These are phyloP conservation scores for Pseudotsuga menziesii DNA, from an alignment of 75 land plant species.

Conservation along the genomic window DNA sequence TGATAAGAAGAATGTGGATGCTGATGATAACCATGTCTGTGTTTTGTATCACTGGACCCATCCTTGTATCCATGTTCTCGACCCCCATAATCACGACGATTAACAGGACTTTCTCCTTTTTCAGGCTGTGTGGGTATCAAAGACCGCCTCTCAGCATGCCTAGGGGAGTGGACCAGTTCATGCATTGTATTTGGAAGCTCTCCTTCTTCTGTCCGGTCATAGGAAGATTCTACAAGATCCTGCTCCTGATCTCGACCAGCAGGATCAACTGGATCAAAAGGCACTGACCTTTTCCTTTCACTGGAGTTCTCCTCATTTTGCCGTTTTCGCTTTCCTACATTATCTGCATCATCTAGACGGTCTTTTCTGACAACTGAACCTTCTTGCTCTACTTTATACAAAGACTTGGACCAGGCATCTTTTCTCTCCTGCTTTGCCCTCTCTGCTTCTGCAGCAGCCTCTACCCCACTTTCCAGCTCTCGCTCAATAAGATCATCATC, in stretches of 20 bases:
- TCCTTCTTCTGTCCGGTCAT: slow-evolving; percentile 11
- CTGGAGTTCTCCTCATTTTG: slow-evolving; percentile 5
- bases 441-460: slow-evolving; percentile 40
- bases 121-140: slow-evolving; percentile 1
- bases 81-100: slow-evolving; percentile 8
- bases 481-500: slow-evolving; percentile 87
- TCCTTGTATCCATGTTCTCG: slow-evolving; percentile 14
- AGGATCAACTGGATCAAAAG: slow-evolving; percentile 7
- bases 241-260: slow-evolving; percentile 6
- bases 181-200: slow-evolving; percentile 5
- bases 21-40: slow-evolving; percentile 8
- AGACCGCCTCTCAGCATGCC: slow-evolving; percentile 2
- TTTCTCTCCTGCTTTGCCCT: slow-evolving; percentile 33
- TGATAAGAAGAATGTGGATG: slow-evolving; percentile 8
- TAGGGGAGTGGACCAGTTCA: slow-evolving; percentile 4
- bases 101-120: slow-evolving; percentile 4
- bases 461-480: slow-evolving; percentile 85
- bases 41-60: slow-evolving; percentile 9
- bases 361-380: background rate
- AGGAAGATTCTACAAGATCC: background rate
- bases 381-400: slow-evolving; percentile 10
- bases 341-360: slow-evolving; percentile 7
- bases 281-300: slow-evolving; percentile 3
- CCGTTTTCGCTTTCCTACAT: slow-evolving; percentile 5
- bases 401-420: slow-evolving; percentile 26